Base-by-base conservation (phyloP, 371 early-diverging fungal genomes). In the Mortierella sp. region DNA sequence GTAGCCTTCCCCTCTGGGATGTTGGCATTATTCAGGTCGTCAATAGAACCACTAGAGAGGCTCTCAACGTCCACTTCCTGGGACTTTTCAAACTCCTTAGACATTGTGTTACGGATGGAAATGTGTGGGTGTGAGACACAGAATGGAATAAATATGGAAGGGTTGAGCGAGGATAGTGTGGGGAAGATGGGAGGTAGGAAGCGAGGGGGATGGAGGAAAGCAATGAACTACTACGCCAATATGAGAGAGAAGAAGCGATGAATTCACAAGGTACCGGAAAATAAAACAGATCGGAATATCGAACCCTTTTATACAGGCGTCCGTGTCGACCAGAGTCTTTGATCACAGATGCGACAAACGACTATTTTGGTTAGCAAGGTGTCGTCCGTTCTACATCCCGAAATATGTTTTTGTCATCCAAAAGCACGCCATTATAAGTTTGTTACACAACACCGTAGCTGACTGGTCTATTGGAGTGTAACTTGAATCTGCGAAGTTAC, bases 1-100 rank as follows among this genome's bases (percentile, higher is more conserved):
- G 83, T 75, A 45, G 81, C 72, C 62, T 75, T 75, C 20, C 81
- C 81, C n/a, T 66, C 81, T 14, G 76, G 76, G 16, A 76, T 73
- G 22, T 71, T 68, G 26, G 60, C 72, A 16, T 75, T 75, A 24
- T 28, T 58, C n/a, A 69, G 66, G n/a, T 65, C 22, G 5, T 62
- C 75, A 32, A 70, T 49, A 1, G 76, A 72, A 20, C 69, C 81
- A 20, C 66, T 72, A 32, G 81, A 75, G 51, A 72, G 62, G 64
- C 76, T 75, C 73, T 75, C 76, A 6, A 58, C 67, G 51, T 81
- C 81, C 54, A 62, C 67, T 54, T 72, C 73, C 9, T 81, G 37
- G 26, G 62, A 18, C 55, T 75, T 81, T 61, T 81, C 81, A 37
- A 49, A 14, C n/a, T 20, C 37, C 16, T 45, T 62, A 3, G 30